Evolutionary conservation across 2,329 filamentous ascomycete species (phyloP).

Genomic region (Immersiporthe knoxdaviesiana): DNA sequence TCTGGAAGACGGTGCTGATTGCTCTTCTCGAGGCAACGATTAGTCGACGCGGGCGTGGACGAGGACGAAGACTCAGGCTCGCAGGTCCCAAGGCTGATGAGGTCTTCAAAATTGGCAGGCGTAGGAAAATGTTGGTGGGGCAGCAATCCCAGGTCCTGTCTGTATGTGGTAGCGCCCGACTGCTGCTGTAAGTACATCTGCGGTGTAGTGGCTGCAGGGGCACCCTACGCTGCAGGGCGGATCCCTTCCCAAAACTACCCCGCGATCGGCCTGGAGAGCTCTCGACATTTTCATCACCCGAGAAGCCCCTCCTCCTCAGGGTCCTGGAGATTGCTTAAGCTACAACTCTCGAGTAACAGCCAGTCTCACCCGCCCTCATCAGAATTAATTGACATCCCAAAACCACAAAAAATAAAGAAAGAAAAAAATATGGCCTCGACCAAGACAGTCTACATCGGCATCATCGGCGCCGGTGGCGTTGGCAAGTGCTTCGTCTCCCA

Average conservation of each 20-base stretch:
- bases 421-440: constrained; percentile 39
- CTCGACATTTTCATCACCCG: constrained; percentile 32
- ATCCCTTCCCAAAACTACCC: constrained; percentile 28
- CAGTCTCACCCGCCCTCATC: not conserved
- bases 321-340: not conserved
- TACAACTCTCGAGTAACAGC: not conserved
- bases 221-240: constrained; percentile 7
- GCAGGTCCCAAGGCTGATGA: constrained; percentile 16
- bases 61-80: not conserved
- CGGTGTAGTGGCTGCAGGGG: constrained; percentile 1
- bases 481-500: constrained; percentile 90
- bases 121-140: constrained; percentile 16
- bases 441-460: constrained; percentile 47
- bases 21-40: not conserved
- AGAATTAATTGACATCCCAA: constrained; percentile 5
- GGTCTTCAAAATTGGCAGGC: constrained; percentile 23
- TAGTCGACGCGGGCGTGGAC: not conserved
- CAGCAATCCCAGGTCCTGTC: not conserved
- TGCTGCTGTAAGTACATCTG: not conserved
- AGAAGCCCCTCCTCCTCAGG: constrained; percentile 32
- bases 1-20: not conserved
- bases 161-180: not conserved
- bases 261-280: constrained; percentile 36
- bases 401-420: too few relatives aligned
- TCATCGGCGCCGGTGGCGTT: constrained; percentile 79